These are phyloP conservation scores for Coemansia sp. DNA, from an alignment of 192 early-diverging fungal genomes.

Conservation along the genomic window DNA sequence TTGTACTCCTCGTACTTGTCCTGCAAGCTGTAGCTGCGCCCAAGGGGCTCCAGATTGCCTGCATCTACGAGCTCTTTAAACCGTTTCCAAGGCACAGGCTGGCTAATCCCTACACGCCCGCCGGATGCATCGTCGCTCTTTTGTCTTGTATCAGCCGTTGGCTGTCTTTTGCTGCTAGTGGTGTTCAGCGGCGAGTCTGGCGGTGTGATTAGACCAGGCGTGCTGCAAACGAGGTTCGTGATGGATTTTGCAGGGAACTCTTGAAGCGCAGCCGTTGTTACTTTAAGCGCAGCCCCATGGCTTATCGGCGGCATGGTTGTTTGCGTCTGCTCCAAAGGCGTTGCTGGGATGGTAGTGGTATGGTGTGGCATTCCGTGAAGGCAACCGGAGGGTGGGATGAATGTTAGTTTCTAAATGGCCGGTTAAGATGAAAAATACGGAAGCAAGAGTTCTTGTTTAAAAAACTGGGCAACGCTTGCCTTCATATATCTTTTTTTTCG, in stretches of 20 bases:
- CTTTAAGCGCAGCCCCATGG: background rate
- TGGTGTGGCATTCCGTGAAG: background rate
- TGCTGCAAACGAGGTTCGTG: background rate
- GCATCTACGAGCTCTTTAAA: constrained; percentile 36
- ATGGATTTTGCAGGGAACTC: background rate
- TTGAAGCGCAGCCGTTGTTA: constrained; percentile 4
- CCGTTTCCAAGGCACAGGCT: constrained; percentile 24
- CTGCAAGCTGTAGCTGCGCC: constrained; percentile 39
- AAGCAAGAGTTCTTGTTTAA: too few relatives aligned
- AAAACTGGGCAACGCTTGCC: too few relatives aligned
- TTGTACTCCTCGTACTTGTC: constrained; percentile 26
- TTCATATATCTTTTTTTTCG: too few relatives aligned
- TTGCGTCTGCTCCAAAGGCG: background rate
- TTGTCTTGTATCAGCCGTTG: too few relatives aligned
- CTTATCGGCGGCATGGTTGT: background rate
- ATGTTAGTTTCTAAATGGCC: background rate
- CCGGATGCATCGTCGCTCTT: constrained; percentile 5
- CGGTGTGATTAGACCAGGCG: constrained; percentile 29
- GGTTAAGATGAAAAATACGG: too few relatives aligned
- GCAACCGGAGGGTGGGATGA: background rate
- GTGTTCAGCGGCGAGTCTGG: constrained; percentile 38
- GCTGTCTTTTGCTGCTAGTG: background rate
- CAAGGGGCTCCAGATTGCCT: constrained; percentile 36
- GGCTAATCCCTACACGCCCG: constrained; percentile 18
- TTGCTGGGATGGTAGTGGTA: background rate